Base-by-base conservation (phyloP, 2,329 filamentous ascomycete genomes). In the Fonsecaea multimorphosa region DNA sequence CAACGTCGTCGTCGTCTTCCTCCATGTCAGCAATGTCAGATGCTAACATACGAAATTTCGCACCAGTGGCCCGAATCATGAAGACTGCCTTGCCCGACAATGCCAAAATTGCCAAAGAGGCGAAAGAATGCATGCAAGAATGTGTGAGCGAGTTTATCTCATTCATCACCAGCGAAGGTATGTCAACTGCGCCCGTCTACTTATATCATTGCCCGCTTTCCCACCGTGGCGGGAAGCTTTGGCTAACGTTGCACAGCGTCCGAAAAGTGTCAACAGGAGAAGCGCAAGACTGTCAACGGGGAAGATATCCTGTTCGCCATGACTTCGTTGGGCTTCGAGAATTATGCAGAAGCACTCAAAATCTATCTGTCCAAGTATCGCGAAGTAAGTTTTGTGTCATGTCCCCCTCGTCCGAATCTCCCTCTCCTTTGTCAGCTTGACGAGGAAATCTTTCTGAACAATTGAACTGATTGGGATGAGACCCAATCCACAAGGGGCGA, bases 121-220 rank as follows among this genome's bases (percentile, higher is more conserved):
- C 95, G 63, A 99, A 99, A 80, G 95, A 99, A 78, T 99, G 95
- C 81, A 98, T 99, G 95, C 95, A 99, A 80, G 95, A 99, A 80
- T 99, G 95, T 77, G 95, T 99, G 65, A 97, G 93, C 88, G 95
- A 99, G 82, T 99, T 99, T 80, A 99, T 99, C 83, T 97, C 92
- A 6, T 99, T 99, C 84, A 98, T 99, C 77, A 99, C 95, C 38
- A 98, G 94, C 79, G 95, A 99, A 86, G 95, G 95, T 97, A 79
- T 60, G 62, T 46, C 16, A 34, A 5, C 31, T 38, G n/a, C 6
- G 27, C 19, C 19, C 16, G 22, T 27, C 6, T 27, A 32, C 58
- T 4, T n/a, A 65, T 59, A 59, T 55, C 24, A 38, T 5, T n/a
- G 31, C 34, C 9, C 24, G 7, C 19, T 31, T 59, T 3, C 16